Conservation (phyloP, 2,329 filamentous ascomycete genomes). For the Penicillium glabrum region DNA sequence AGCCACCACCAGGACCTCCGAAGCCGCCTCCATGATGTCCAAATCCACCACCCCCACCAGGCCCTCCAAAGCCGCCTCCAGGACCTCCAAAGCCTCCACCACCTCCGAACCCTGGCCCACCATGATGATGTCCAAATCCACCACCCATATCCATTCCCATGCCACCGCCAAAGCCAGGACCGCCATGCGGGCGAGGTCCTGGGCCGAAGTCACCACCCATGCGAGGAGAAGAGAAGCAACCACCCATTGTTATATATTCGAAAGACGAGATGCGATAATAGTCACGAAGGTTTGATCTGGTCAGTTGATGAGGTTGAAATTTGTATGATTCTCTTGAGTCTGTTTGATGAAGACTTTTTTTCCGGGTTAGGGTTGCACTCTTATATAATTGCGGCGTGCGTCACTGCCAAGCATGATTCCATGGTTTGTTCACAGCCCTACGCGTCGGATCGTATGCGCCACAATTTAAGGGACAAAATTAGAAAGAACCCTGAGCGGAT, state of each 20-base stretch:
- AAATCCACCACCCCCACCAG: background rate
- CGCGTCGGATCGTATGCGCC: background rate
- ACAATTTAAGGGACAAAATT: background rate
- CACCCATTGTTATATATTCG: background rate
- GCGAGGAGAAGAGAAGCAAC: background rate
- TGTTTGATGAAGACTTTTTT: background rate
- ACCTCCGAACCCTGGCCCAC: background rate
- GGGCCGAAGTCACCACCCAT: background rate
- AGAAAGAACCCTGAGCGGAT: background rate
- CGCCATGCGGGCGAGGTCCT: background rate
- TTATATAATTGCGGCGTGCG: background rate
- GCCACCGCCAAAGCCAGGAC: background rate
- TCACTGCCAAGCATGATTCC: background rate
- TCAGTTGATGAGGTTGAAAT: background rate
- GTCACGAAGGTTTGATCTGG: background rate
- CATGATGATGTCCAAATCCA: background rate
- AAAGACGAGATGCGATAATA: background rate
- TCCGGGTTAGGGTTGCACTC: background rate
- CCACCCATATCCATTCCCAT: background rate
- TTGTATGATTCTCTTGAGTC: background rate
- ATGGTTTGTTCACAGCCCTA: background rate
- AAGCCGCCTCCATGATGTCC: background rate
- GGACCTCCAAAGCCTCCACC: background rate
- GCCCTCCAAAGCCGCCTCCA: background rate
- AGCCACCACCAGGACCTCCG: background rate